Base-by-base conservation (phyloP, 2,329 filamentous ascomycete species). In the Ophiosphaerella herpotricha region DNA sequence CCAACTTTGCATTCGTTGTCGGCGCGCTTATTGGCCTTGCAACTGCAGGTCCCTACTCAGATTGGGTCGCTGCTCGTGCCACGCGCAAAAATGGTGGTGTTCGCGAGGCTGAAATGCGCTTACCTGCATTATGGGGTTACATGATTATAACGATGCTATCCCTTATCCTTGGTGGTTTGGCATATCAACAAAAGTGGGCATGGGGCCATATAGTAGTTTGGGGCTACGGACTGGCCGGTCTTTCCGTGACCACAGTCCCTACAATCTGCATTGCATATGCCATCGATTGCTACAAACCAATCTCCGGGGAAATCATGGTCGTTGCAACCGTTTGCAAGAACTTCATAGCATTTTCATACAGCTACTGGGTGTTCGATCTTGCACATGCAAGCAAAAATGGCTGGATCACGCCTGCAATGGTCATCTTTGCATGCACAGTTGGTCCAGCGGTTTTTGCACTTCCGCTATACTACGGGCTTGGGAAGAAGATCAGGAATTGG, bases 51-150 rank as follows among this genome's bases (percentile, higher is more conserved):
- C 80, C 79, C 0, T 72, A 83, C 12, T 80, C 76, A 8, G 82
- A 85, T 60, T 84, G 80, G 80, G 72, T 85, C 26, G 77, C 78
- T n/a, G 81, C 79, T 41, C 70, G 76, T 13, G 75, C 78, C 1
- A 85, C 83, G 7, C 73, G 69, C 42, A 76, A 74, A 57, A 85
- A 85, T 52, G 64, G 74, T 0, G 82, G 82, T 1, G 76, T 85
- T 39, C 74, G 82, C 42, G 82, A 85, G 66, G 78, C 82, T 0
- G 82, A 85, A 59, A 84, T 85, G 81, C 74, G 82, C 21, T 60
- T 85, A 42, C 77, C 78, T 0, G 66, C 66, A 0, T 43, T 71
- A 9, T 59, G 60, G 48, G 79, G 81, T 0, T 82, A 80, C 56
- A 66, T 81, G 58, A 64, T 83, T 24, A 77, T 81, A 12, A 78